Evolutionary conservation across 345 rosid species (phyloP).

Genomic region (Syzygium aromaticum): DNA sequence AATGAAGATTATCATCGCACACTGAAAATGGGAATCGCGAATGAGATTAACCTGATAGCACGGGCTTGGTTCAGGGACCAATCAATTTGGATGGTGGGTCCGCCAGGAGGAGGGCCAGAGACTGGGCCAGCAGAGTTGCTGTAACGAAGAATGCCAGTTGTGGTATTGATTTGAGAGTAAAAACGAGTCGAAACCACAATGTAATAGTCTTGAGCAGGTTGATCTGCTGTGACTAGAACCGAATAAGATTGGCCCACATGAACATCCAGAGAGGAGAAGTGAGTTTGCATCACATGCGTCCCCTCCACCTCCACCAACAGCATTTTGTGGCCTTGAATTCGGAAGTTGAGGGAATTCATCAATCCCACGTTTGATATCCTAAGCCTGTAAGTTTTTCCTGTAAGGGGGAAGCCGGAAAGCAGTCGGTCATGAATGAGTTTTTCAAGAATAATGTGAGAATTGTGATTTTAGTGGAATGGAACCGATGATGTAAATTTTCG

Average conservation of each 20-base stretch:
- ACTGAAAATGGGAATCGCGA: not conserved
- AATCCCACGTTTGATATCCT: slow-evolving; percentile 91
- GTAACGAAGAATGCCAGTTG: slow-evolving; percentile 72
- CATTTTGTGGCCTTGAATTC: slow-evolving; percentile 85
- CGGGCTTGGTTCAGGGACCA: slow-evolving; percentile 98
- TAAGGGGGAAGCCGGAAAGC: not conserved
- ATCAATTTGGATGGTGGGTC: slow-evolving; percentile 74
- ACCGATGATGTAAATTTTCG: not conserved
- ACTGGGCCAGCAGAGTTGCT: slow-evolving; percentile 66
- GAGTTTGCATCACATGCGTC: slow-evolving; percentile 70
- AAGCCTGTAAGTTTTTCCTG: slow-evolving; percentile 86
- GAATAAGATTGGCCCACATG: slow-evolving; percentile 90
- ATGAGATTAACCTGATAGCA: slow-evolving; percentile 25
- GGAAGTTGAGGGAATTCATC: slow-evolving; percentile 80
- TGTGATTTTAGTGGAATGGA: not conserved
- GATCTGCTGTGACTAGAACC: slow-evolving; percentile 80
- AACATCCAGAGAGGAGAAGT: slow-evolving; percentile 82
- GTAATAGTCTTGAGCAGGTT: slow-evolving; percentile 70
- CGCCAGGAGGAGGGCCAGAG: slow-evolving; percentile 81
- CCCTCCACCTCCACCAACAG: slow-evolving; percentile 88
- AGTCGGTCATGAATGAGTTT: not conserved
- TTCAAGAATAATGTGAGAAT: not conserved
- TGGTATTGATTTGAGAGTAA: slow-evolving; percentile 47
- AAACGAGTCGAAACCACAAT: slow-evolving; percentile 81
- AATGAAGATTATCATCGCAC: not conserved